Evolutionary conservation across 2,329 filamentous ascomycete species (phyloP), one percentile per base, ranked within the genome.

Genomic region (Cladosporium sp.): DNA sequence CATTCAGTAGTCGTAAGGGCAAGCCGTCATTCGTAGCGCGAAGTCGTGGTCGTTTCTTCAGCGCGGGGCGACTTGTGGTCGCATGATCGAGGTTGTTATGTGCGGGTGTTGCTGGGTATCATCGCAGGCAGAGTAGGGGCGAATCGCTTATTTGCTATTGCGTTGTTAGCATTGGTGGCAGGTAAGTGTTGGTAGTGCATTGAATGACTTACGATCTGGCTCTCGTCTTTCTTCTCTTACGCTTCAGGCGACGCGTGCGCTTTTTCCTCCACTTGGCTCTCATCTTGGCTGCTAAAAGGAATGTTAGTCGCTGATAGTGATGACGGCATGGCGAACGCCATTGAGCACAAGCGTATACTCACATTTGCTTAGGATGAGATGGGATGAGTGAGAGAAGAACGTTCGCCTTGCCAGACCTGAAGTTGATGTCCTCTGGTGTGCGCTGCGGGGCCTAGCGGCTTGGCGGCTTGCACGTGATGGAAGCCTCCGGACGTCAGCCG

Each of bases 261-360:
- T 99, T 99, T 91, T 99, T 99, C 88, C 94, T 95, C 95, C 95
- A 98, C 88, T 98, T 98, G 81, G 93, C 93, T 95, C 94, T 90
- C 88, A 90, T 89, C 81, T 81, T 70, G 71, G 70, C 69, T 71
- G 66, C 66, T 70, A 49, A 69, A 23, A 21, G 8, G 16, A 6
- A 44, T 59, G 33, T 65, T 40, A 60, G 55, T 26, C 28, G 56
- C 26, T 53, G 26, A 12, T 37, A 1, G 16, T 33, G 44, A 53
- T 29, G 7, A 28, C 31, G 12, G 12, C 21, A 53, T 28, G n/a
- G 40, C 56, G n/a, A 16, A 11, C 6, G 61, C 50, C 61, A 56
- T 26, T 56, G 33, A 50, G 49, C 49, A 6, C 50, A 26, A 63
- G 50, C 61, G 11, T 46, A 46, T 63, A 65, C 63, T 59, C 46